Evolutionary conservation across 495 filamentous ascomycete genomes (phyloP).

Genomic region (Cercophora newfieldiana): DNA sequence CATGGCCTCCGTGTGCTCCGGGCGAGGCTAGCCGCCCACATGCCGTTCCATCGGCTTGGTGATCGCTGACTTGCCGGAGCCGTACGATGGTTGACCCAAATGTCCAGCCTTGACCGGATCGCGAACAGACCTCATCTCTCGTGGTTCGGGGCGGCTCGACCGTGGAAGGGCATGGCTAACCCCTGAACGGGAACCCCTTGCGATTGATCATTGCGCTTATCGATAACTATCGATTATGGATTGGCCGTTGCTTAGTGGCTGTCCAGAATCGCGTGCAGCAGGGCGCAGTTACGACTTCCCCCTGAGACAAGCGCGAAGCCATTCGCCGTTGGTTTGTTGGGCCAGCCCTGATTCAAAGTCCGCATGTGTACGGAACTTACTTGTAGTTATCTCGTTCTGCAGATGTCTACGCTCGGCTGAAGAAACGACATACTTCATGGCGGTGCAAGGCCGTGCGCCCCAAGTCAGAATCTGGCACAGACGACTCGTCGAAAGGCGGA

Average conservation of each 20-base stretch:
- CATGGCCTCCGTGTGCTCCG: neutral
- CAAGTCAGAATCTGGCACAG: neutral
- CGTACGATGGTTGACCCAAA: conserved; percentile 4
- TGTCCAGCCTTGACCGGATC: neutral
- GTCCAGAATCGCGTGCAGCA: too few relatives aligned
- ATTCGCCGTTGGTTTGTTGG: neutral
- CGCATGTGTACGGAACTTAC: neutral
- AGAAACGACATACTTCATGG: neutral
- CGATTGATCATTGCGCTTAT: neutral
- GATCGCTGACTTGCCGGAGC: conserved; percentile 12
- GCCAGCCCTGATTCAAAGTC: neutral
- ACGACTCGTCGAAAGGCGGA: neutral
- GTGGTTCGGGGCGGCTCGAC: neutral
- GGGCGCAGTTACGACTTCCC: neutral
- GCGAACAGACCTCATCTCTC: conserved; percentile 17
- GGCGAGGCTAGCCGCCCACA: neutral
- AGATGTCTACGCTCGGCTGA: neutral
- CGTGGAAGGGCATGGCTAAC: neutral
- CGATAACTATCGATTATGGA: neutral
- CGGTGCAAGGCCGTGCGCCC: neutral
- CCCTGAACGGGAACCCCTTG: neutral
- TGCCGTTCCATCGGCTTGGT: conserved; percentile 17
- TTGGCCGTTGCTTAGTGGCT: too few relatives aligned
- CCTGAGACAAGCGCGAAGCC: neutral
- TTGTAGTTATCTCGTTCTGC: neutral